These are phyloP conservation scores for Coprinellus micaceus DNA, from an alignment of 768 basidiomycete genomes.

Conservation along the genomic window DNA sequence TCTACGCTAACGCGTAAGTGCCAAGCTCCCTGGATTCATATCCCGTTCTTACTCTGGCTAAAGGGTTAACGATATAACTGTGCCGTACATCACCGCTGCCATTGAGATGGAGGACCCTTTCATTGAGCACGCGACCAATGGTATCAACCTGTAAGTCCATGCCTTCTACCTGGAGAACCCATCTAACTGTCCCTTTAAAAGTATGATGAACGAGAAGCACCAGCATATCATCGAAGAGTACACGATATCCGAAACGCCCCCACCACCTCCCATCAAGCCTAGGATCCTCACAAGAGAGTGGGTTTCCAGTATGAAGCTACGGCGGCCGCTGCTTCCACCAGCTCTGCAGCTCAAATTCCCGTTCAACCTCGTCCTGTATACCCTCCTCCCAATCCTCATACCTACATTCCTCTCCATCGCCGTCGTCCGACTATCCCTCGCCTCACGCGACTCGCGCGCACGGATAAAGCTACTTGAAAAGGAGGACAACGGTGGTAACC, in stretches of 20 bases:
- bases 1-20: slow-evolving; percentile 82
- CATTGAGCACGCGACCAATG: slow-evolving; percentile 47
- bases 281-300: slow-evolving; percentile 39
- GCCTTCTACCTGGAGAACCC: background rate
- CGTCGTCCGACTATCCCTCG: slow-evolving; percentile 54
- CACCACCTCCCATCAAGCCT: slow-evolving; percentile 36
- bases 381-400: slow-evolving; percentile 60
- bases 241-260: slow-evolving; percentile 39
- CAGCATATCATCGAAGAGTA: slow-evolving; percentile 54
- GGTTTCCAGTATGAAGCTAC: slow-evolving; percentile 39
- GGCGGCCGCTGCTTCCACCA: slow-evolving; percentile 53
- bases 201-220: slow-evolving; percentile 56
- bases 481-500: slow-evolving; percentile 37
- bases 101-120: slow-evolving; percentile 71
- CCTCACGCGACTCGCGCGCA: slow-evolving; percentile 54
- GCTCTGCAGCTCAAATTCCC: slow-evolving; percentile 60
- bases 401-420: slow-evolving; percentile 54
- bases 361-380: slow-evolving; percentile 60
- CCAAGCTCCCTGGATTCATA: too few relatives aligned
- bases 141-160: slow-evolving; percentile 55
- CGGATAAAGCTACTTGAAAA: slow-evolving; percentile 66
- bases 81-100: slow-evolving; percentile 77
- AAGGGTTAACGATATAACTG: slow-evolving; percentile 72
- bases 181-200: slow-evolving; percentile 30
- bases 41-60: too few relatives aligned